Percentiles rank a stretch among this genome's conserved stretches.
Conservation (phyloP, 352 stramenopile species). For the Globisporangium parvum region DNA sequence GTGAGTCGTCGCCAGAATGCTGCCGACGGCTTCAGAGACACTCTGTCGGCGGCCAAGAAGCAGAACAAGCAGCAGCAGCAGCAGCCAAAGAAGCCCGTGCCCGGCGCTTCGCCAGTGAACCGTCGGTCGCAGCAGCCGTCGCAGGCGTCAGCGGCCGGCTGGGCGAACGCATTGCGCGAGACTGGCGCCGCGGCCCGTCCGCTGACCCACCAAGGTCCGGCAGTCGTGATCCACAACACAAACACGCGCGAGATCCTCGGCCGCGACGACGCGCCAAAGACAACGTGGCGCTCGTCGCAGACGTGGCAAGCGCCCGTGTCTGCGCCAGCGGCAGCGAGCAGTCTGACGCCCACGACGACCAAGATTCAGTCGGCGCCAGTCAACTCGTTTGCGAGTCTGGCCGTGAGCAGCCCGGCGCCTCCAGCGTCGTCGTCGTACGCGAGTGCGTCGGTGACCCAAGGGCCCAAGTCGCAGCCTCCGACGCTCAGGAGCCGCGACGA, state of each 20-base stretch:
- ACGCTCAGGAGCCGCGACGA: conserved; percentile 53
- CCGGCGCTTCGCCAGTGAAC: conserved; percentile 2
- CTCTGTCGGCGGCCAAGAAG: conserved; percentile 32
- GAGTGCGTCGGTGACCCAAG: conserved; percentile 25
- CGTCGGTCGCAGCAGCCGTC: conserved; percentile 25
- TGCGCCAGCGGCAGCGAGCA: conserved; percentile 8
- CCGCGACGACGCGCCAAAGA: conserved; percentile 28
- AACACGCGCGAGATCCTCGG: conserved; percentile 37
- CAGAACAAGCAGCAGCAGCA: too few relatives aligned
- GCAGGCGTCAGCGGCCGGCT: conserved; percentile 40
- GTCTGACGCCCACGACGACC: conserved; percentile 35
- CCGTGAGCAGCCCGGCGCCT: conserved; percentile 20
- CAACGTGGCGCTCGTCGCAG: conserved; percentile 42
- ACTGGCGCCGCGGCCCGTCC: conserved; percentile 32
- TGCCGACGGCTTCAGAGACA: conserved; percentile 37
- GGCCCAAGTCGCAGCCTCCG: conserved; percentile 12
- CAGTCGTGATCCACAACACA: conserved; percentile 60
- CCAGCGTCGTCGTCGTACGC: conserved; percentile 29
- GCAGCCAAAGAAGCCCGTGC: conserved; percentile 19
- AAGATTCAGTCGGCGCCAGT: conserved; percentile 58
- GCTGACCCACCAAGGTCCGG: conserved; percentile 21
- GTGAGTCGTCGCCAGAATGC: conserved; percentile 29
- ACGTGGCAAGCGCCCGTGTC: conserved; percentile 42
- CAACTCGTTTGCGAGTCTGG: conserved; percentile 43
- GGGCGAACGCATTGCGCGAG: conserved; percentile 66